Evolutionary conservation across 345 rosid species (phyloP), one percentile per base, ranked within the genome.

Genomic region (Xanthoceras sorbifolium): DNA sequence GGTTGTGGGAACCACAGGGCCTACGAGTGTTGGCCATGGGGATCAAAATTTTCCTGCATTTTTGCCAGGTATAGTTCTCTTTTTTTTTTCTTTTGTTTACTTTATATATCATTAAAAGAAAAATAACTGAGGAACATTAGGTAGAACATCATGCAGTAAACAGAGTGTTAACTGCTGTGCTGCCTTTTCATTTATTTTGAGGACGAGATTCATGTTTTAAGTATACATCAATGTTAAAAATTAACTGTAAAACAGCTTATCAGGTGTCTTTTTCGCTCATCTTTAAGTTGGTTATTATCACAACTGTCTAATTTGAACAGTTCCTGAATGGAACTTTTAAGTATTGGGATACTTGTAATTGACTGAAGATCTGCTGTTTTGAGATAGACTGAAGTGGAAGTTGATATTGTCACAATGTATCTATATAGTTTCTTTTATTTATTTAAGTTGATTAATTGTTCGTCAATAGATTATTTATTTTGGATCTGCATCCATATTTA

Each of bases 41-140:
- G 97, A 95, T 77, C 92, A 87, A 74, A 93, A 92, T 79, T 92
- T 93, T 80, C 90, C 93, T 72, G 80, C 96, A 55, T 93, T 92
- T 86, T 87, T 94, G 77, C 97, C 98, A 26, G 91, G 97, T 94
- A 87, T 83, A 55, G 25, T 52, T 55, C 44, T 46, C 15, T 18
- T n/a, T n/a, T n/a, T n/a, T n/a, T n/a, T n/a, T 34, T 60, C 3
- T 77, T 52, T 32, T 38, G 69, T 55, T 69, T 44, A 40, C 20
- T 5, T 52, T 78, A 38, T 69, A 44, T 71, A 62, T 77, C 12
- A 48, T 23, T 6, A 69, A 72, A 74, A 64, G 73, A 26, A 48
- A 20, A 31, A 61, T 50, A 20, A 26, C 54, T 59, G 52, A 57
- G 44, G 36, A 73, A 26, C 44, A 65, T 50, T 15, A 20, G 72